Evolutionary conservation across 2,329 filamentous ascomycete species (phyloP).

Genomic region (Colletotrichum echinochloae): DNA sequence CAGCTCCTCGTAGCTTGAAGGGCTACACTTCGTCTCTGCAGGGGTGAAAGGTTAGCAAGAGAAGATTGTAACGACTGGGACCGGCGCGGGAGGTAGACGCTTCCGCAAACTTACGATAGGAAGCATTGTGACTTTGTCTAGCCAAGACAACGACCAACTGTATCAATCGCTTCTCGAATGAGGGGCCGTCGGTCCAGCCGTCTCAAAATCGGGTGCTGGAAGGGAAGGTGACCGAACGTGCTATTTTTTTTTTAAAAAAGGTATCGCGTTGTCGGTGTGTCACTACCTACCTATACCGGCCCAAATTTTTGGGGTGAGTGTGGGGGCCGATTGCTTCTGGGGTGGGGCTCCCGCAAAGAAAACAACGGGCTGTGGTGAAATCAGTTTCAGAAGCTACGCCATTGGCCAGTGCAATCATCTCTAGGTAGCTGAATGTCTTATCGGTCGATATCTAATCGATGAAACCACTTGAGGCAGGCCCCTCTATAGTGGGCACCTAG

Average conservation of each 20-base stretch:
- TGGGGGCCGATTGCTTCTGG: constrained; percentile 14
- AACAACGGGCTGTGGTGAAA: constrained; percentile 19
- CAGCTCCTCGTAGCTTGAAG: constrained; percentile 44
- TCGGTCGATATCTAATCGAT: neutral
- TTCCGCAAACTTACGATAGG: constrained; percentile 30
- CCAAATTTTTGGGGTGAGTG: constrained; percentile 35
- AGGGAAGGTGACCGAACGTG: neutral
- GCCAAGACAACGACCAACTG: constrained; percentile 17
- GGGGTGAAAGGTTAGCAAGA: neutral
- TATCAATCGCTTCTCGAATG: neutral
- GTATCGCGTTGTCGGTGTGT: constrained; percentile 32
- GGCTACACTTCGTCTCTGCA: constrained; percentile 47
- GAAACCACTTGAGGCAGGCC: neutral
- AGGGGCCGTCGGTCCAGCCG: constrained; percentile 6
- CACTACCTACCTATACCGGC: neutral
- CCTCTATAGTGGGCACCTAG: too few relatives aligned
- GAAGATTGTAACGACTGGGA: neutral
- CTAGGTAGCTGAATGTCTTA: neutral
- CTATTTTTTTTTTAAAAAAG: neutral
- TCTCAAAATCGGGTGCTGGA: neutral
- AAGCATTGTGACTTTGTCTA: constrained; percentile 21
- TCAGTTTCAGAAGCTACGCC: constrained; percentile 7
- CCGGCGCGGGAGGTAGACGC: neutral
- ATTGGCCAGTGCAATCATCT: constrained; percentile 15
- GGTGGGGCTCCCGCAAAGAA: constrained; percentile 24